Evolutionary conservation across 192 early-diverging fungal genomes (phyloP), one percentile per base, ranked within the genome.

Genomic region (Linnemannia zychae): DNA sequence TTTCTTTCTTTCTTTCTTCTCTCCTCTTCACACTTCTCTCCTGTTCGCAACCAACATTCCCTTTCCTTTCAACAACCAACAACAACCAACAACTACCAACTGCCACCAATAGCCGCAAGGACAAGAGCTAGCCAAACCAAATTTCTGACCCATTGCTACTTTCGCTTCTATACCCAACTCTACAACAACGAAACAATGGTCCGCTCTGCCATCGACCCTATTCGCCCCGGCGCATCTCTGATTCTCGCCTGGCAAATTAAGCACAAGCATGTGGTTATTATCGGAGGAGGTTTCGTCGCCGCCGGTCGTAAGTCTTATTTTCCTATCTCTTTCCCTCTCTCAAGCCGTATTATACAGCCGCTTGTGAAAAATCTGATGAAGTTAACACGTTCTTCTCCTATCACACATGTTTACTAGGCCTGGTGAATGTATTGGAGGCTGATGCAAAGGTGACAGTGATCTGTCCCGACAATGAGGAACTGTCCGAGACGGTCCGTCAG

Each of bases 231-330:
- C 1, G 96, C 93, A 1, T 97, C 96, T 3, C 90, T 99, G 28
- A 88, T 99, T 34, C 90, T 98, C 0, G 97, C 95, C 60, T 97
- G 93, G 91, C 94, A 95, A 76, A 92, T 94, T 57, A 91, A 90
- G 69, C 82, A 88, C 1, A 94, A 93, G 76, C 88, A 93, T n/a
- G 93, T 98, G 40, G 87, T 99, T n/a, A 93, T 99, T 68, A 95
- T 99, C 2, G 97, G 97, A 50, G 97, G 97, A 57, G 95, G 95
- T 7, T 89, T 92, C 76, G 96, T 97, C 28, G 96, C 97, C 7
- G 94, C 94, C 17, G 92, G 93, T 36, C 94, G 97, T 47, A 95
- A 40, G 83, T 79, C 34, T 67, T 37, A 18, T 65, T 40, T n/a
- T 16, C 16, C 33, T 16, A 12, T 20, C 17, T 18, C 16, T 66